A percentile compares a stretch with the other conserved stretches of the same genome.
Conservation (phyloP, 1,284 basidiomycete genomes). For the Melampsora larici-populina region DNA sequence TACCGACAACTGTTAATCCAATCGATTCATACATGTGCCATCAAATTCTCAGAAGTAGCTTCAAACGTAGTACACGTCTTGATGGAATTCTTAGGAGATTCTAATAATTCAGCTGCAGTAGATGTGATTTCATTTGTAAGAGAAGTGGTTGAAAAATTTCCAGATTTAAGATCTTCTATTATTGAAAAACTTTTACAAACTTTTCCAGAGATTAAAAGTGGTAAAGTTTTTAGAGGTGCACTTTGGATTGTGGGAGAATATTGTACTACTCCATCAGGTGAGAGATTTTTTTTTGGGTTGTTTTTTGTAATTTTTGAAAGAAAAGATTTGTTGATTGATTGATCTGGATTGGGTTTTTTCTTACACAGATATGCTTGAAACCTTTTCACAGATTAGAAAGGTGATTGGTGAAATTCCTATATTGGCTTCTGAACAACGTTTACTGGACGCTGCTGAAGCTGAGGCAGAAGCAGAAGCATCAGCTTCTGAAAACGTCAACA, state of each 20-base stretch:
- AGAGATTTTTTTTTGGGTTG: not conserved
- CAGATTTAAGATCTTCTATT: slow-evolving; percentile 75
- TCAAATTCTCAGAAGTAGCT: slow-evolving; percentile 97
- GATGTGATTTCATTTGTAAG: slow-evolving; percentile 95
- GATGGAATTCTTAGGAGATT: slow-evolving; percentile 97
- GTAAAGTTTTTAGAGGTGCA: slow-evolving; percentile 94
- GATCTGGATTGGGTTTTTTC: not conserved
- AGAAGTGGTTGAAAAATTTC: slow-evolving; percentile 98
- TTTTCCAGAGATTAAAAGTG: slow-evolving; percentile 86
- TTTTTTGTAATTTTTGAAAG: not conserved
- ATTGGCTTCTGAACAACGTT: slow-evolving; percentile 72
- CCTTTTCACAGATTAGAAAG: slow-evolving; percentile 77
- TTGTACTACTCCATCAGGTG: slow-evolving; percentile 58
- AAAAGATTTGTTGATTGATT: not conserved
- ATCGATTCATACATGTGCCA: slow-evolving; percentile 92
- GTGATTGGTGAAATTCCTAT: slow-evolving; percentile 96
- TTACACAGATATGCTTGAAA: slow-evolving; percentile 64
- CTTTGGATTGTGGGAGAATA: slow-evolving; percentile 99
- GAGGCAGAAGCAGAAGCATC: slow-evolving; percentile 58
- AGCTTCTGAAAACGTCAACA: slow-evolving; percentile 43
- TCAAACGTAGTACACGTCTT: slow-evolving; percentile 92
- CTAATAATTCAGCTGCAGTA: slow-evolving; percentile 81
- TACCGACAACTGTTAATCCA: slow-evolving; percentile 96
- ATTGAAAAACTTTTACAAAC: slow-evolving; percentile 81
- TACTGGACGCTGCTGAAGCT: slow-evolving; percentile 70